Evolutionary conservation across 1,284 basidiomycete genomes (phyloP), one percentile per base, ranked within the genome.

Genomic region (Papiliotrema terrestris): DNA sequence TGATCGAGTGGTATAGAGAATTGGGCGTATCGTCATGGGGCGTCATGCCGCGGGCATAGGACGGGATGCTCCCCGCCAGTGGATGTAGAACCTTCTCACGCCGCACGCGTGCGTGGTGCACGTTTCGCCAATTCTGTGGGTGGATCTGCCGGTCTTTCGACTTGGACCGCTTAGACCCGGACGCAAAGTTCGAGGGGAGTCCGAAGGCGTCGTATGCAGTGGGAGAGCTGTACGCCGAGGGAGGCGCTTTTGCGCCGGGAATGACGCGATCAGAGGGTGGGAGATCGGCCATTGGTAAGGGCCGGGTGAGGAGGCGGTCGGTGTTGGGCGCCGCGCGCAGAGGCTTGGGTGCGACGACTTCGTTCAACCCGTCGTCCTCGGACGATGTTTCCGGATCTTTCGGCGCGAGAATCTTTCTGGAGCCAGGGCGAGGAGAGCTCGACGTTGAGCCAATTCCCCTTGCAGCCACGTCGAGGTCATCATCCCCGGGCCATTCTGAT

Each of bases 81-180:
- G 63, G 64, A 49, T 72, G 68, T 0, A 51, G 9, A 4, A n/a
- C 14, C n/a, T 37, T 17, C 22, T 20, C 51, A 37, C n/a, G 47
- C 49, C 46, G 43, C 20, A n/a, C 46, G 46, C 14, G 51, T 9
- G 25, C 25, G 44, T 66, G 65, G 8, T 58, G 48, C 6, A 75
- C 69, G 8, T 56, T 66, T 22, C 65, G 57, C 73, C 74, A 76
- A 43, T 74, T 71, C n/a, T 65, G 61, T 1, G 61, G 63, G 49
- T 72, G 69, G 3, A 56, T 26, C 32, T 57, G 55, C 1, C 52
- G 29, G 13, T 45, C 45, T 29, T 46, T 55, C 47, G 25, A 48
- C 47, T 15, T 49, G 41, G 43, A 41, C 32, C 44, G 42, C n/a
- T 41, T 14, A 4, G 48, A 22, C 42, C 43, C 43, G 36, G 39